These are phyloP conservation scores for Achlya hypogyna DNA, from an alignment of 352 stramenopile genomes.

Conservation along the genomic window DNA sequence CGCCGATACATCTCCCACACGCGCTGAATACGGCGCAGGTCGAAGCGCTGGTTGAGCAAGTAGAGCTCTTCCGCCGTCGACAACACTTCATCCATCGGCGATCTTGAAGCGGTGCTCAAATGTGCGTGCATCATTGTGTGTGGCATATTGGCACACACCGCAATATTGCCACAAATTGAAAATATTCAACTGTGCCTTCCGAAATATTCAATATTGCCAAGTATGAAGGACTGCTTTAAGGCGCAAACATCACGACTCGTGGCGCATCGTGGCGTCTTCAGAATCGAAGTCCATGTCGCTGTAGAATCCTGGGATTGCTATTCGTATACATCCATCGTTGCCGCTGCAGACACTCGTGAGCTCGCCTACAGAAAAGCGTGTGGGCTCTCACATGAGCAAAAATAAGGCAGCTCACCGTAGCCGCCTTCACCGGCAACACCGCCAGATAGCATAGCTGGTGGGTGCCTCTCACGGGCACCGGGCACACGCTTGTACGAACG, in stretches of 20 bases:
- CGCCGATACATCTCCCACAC: constrained; percentile 42
- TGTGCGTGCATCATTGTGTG: too few relatives aligned
- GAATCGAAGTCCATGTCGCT: constrained; percentile 59
- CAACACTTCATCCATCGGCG: background rate
- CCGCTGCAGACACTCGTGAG: constrained; percentile 24
- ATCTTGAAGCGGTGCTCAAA: background rate
- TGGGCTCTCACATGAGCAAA: background rate
- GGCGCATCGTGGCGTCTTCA: background rate
- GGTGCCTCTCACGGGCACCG: constrained; percentile 43
- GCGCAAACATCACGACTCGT: background rate
- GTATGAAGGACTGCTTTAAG: background rate
- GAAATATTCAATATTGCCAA: too few relatives aligned
- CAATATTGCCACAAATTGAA: too few relatives aligned
- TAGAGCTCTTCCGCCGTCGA: constrained; percentile 3
- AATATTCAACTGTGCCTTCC: too few relatives aligned
- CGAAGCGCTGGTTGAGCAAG: constrained; percentile 32
- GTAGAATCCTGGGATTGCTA: constrained; percentile 55
- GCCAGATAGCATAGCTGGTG: constrained; percentile 35
- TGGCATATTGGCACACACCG: too few relatives aligned
- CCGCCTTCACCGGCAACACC: constrained; percentile 50
- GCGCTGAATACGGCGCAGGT: constrained; percentile 43
- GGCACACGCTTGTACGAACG: constrained; percentile 28
- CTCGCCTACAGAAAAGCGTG: constrained; percentile 23
- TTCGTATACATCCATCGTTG: constrained; percentile 55
- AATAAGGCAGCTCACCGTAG: background rate